These are phyloP conservation scores for Annona cherimola DNA, from an alignment of 164 flowering plant genomes.

Conservation along the genomic window DNA sequence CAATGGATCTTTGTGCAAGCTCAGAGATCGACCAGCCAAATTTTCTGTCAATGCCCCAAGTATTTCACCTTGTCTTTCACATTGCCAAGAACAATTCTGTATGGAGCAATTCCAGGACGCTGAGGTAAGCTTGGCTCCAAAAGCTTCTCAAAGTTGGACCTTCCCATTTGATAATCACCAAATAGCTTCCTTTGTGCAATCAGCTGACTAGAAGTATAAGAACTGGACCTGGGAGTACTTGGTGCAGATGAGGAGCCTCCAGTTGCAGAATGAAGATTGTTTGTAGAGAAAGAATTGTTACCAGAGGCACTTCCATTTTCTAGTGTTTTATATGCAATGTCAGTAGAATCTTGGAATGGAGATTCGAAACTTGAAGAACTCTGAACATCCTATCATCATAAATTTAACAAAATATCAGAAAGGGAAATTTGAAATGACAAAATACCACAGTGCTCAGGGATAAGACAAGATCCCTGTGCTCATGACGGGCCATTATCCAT, in stretches of 20 bases:
- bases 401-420: not conserved
- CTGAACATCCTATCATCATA: constrained; percentile 30
- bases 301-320: constrained; percentile 30
- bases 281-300: constrained; percentile 15
- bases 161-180: constrained; percentile 73
- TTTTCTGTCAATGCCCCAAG: not conserved
- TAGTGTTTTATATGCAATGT: constrained; percentile 16
- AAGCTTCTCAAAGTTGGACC: constrained; percentile 85
- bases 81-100: constrained; percentile 74
- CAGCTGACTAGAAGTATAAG: constrained; percentile 50
- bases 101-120: constrained; percentile 80
- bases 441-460: not conserved
- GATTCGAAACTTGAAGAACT: constrained; percentile 19
- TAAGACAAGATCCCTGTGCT: not conserved
- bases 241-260: constrained; percentile 14
- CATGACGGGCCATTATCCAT: not conserved
- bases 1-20: not conserved
- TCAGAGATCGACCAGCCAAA: not conserved
- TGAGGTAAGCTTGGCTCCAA: constrained; percentile 75
- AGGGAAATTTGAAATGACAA: not conserved
- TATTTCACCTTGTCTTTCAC: constrained; percentile 74
- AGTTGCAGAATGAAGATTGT: constrained; percentile 24
- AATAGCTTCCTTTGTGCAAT: constrained; percentile 66
- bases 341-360: constrained; percentile 19
- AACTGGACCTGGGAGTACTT: constrained; percentile 25